Base-by-base conservation (phyloP, 805 yeast genomes). In the Candida endomychidarum region DNA sequence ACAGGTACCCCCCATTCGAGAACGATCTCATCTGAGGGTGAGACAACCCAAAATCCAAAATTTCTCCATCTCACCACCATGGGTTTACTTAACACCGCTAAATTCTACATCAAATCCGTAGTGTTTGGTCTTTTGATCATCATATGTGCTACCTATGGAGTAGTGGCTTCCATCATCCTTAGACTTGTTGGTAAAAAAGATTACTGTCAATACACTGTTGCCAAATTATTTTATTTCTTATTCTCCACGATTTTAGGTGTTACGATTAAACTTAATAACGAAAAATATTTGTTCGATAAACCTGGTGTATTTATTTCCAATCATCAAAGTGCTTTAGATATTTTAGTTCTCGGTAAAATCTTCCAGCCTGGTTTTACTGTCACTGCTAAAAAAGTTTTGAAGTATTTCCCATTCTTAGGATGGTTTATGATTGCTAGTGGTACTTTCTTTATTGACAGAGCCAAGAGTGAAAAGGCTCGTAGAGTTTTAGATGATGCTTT, bases 391-490 rank as follows among this genome's bases (percentile, higher is more conserved):
- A 81, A 79, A 59, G 83, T 86, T 4, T 74, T 93, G 54, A 80
- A 86, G 53, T 87, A 78, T 57, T 70, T 88, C 38, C 99, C 99
- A 12, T 76, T 93, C 53, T 71, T 93, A 51, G 99, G 99, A 10
- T 91, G 97, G 98, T 93, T 90, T 67, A 90, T 93, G 99, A 56
- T 79, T 18, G 74, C 88, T 17, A 80, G 93, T 47, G 96, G 96
- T 9, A 84, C 98, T 2, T 83, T 91, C 52, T 93, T 93, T 65
- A 70, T 93, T 40, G 96, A 93, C 59, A 80, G 99, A 59, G 67
- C 80, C 5, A 81, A 80, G 58, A 78, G 87, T 48, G 79, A 77
- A 42, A 80, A 83, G 56, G 89, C 97, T 16, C 77, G 87, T 42
- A 70, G 68, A 41, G 85, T 93, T 8, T 76, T 93, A 58, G 81